Evolutionary conservation across 1,284 basidiomycete species (phyloP).

Genomic region (Cryptococcus depauperatus): DNA sequence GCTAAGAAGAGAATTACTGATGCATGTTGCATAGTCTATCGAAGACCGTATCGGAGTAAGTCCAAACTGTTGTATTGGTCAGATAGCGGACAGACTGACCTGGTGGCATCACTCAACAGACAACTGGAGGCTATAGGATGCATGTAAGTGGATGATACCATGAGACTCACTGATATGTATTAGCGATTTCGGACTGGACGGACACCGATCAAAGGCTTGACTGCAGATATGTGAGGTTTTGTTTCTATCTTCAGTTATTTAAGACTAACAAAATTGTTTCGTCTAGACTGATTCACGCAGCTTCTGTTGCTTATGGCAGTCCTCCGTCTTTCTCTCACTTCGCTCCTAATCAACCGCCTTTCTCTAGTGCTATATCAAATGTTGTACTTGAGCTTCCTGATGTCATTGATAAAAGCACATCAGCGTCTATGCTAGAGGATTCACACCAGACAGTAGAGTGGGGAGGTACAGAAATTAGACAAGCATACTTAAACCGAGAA

Average conservation of each 20-base stretch:
- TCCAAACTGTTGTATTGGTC: background rate
- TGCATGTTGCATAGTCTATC: conserved; percentile 31
- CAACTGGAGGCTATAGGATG: conserved; percentile 52
- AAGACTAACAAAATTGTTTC: no score
- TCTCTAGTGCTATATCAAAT: conserved; percentile 22
- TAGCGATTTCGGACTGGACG: conserved; percentile 61
- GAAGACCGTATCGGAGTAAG: conserved; percentile 34
- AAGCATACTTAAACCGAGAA: conserved; percentile 10
- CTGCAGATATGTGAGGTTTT: conserved; percentile 63
- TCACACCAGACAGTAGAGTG: conserved; percentile 19
- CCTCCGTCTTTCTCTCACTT: conserved; percentile 51
- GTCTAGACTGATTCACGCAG: conserved; percentile 52
- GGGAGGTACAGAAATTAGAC: conserved; percentile 25
- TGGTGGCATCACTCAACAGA: no score
- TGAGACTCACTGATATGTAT: background rate
- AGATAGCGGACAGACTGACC: conserved; percentile 1
- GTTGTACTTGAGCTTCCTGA: conserved; percentile 31
- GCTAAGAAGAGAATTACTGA: background rate
- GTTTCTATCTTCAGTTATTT: background rate
- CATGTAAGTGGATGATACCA: conserved; percentile 21
- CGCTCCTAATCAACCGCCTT: conserved; percentile 47
- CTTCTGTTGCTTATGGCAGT: conserved; percentile 53
- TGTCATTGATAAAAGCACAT: conserved; percentile 14
- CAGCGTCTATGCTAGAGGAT: conserved; percentile 1
- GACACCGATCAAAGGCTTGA: conserved; percentile 72